Percentiles rank a stretch among this genome's conserved stretches.
Evolutionary conservation across 345 rosid species (phyloP).

Genomic region (Salix purpurea): DNA sequence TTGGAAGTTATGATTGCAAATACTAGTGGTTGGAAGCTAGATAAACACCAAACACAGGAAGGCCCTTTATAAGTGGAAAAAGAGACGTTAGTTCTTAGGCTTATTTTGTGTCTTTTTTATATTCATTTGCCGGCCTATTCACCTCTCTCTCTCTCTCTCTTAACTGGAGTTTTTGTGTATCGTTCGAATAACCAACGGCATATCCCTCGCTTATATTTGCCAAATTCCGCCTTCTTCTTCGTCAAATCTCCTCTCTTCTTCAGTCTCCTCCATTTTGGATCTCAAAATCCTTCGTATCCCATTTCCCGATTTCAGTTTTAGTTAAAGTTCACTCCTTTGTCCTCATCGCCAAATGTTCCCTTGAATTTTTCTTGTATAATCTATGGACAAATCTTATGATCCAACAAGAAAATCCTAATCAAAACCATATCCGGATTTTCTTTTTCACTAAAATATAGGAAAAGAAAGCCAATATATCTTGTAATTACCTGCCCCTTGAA

Average conservation of each 20-base stretch:
- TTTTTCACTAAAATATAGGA: neutral
- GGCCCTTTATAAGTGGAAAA: neutral
- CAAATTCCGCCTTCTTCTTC: neutral
- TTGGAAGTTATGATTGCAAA: too few relatives aligned
- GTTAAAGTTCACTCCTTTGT: neutral
- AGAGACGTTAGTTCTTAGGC: constrained; percentile 10
- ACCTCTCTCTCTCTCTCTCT: neutral
- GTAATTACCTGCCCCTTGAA: neutral
- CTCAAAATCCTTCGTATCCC: neutral
- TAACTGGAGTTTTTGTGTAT: neutral
- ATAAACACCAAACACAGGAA: too few relatives aligned
- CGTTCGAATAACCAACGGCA: neutral
- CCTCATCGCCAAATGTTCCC: neutral
- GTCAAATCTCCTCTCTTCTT: neutral
- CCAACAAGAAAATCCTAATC: neutral
- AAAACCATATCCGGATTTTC: neutral
- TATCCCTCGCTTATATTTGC: neutral
- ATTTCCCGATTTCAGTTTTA: neutral
- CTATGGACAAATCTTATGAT: neutral
- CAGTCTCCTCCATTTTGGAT: neutral
- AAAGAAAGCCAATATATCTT: neutral
- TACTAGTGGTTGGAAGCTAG: too few relatives aligned
- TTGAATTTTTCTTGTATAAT: neutral
- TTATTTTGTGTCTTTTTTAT: neutral
- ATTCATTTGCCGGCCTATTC: neutral